Percentiles rank a stretch among this genome's conserved stretches.
Evolutionary conservation across 1,284 basidiomycete species (phyloP).

Genomic region (Tetrapyrgos nigripes): DNA sequence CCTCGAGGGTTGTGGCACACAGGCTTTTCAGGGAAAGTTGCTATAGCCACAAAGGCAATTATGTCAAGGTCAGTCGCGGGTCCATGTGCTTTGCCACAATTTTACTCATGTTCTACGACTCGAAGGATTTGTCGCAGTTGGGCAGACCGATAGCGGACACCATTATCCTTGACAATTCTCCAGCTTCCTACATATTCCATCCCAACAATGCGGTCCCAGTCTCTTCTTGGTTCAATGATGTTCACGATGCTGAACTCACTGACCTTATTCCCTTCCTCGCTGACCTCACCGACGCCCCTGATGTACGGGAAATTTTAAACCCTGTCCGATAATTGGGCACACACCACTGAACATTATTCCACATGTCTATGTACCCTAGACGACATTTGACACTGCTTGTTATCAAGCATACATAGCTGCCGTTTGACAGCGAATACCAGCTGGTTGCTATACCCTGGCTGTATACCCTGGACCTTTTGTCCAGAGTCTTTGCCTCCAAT

Average conservation of each 20-base stretch:
- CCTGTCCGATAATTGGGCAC: slow-evolving; percentile 62
- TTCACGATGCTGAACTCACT: slow-evolving; percentile 96
- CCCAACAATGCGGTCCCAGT: slow-evolving; percentile 99
- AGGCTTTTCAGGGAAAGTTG: slow-evolving; percentile 98
- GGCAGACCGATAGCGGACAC: slow-evolving; percentile 92
- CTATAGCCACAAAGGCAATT: slow-evolving; percentile 99
- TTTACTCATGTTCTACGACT: slow-evolving; percentile 8
- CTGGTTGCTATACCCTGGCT: slow-evolving; percentile 1
- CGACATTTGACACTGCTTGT: background rate
- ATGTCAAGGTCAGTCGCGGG: slow-evolving; percentile 84
- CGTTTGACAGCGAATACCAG: slow-evolving; percentile 1
- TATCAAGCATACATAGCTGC: background rate
- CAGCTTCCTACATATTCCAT: slow-evolving; percentile 99
- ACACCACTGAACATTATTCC: background rate
- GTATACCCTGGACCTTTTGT: background rate
- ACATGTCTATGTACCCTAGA: background rate
- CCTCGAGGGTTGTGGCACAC: slow-evolving; percentile 93
- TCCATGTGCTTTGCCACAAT: slow-evolving; percentile 11
- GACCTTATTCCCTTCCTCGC: slow-evolving; percentile 94
- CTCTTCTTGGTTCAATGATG: slow-evolving; percentile 99
- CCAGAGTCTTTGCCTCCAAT: background rate
- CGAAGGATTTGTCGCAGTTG: slow-evolving; percentile 93
- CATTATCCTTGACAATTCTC: slow-evolving; percentile 99
- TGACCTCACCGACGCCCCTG: slow-evolving; percentile 82
- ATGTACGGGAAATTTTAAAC: slow-evolving; percentile 92